These are phyloP conservation scores for Ascochyta fabae DNA, from an alignment of 2,329 filamentous ascomycete species.

Conservation along the genomic window DNA sequence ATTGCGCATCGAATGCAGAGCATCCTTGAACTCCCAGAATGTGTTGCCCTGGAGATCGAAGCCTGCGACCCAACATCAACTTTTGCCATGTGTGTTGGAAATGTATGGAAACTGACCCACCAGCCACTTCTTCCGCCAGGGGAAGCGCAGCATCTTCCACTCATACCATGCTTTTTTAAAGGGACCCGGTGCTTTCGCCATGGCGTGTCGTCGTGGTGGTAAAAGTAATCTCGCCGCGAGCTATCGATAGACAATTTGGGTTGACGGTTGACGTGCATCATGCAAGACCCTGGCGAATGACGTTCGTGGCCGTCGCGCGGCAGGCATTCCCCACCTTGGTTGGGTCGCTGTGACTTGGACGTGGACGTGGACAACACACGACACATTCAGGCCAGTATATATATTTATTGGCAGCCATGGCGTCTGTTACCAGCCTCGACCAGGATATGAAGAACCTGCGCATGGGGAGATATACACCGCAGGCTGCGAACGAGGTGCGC, in stretches of 20 bases:
- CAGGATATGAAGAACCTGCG: conserved; percentile 94
- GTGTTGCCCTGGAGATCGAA: conserved; percentile 69
- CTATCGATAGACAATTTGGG: conserved; percentile 2
- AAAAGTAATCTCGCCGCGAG: conserved; percentile 27
- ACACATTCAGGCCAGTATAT: conserved; percentile 13
- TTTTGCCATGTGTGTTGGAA: background rate
- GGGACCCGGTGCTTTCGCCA: conserved; percentile 47
- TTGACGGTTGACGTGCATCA: conserved; percentile 3
- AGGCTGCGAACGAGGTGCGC: conserved; percentile 83
- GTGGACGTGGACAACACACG: conserved; percentile 7
- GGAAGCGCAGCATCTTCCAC: conserved; percentile 68
- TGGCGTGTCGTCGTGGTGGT: conserved; percentile 33
- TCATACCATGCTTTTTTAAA: conserved; percentile 61
- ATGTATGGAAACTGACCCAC: conserved; percentile 54
- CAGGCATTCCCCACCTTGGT: conserved; percentile 23
- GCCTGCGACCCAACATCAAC: conserved; percentile 42
- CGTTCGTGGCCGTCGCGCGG: conserved; percentile 11
- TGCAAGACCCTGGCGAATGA: conserved; percentile 11
- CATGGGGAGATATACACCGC: conserved; percentile 89
- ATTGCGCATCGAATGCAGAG: conserved; percentile 59
- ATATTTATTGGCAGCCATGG: conserved; percentile 64
- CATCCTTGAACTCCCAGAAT: conserved; percentile 71
- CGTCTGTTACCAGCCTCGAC: conserved; percentile 90
- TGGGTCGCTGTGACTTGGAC: background rate
- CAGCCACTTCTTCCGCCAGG: conserved; percentile 67